Evolutionary conservation across 495 filamentous ascomycete genomes (phyloP), one percentile per base, ranked within the genome.

Genomic region (Amphirosellinia nigrospora): DNA sequence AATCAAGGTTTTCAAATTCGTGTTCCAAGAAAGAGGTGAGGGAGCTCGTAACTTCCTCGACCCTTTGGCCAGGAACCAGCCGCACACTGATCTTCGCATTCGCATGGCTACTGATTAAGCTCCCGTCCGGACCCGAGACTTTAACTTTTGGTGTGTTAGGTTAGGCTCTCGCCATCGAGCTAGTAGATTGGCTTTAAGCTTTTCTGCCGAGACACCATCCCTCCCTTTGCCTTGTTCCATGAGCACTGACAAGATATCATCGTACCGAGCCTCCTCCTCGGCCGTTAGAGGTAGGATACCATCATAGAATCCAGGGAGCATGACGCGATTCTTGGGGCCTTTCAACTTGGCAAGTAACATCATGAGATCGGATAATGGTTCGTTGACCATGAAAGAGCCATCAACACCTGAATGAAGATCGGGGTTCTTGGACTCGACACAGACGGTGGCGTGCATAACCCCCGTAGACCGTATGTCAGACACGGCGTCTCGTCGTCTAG

Each of bases 341-440:
- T 94, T 93, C 32, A 99, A 84, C 59, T 88, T 93, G 13, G 91
- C 86, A 9, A 98, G 85, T 2, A 98, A 82, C 71, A 91, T 84
- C 30, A 96, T 90, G 2, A 99, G 86, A 76, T 98, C 96, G 67
- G 97, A 95, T 28, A 97, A 83, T 0, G 94, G 92, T 74, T 99
- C 96, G 53, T 95, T 91, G 36, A 97, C 87, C 74, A 96, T 82
- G 63, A 91, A 87, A 73, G 92, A 97, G 38, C 96, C 96, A 72
- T 99, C 95, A 41, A 99, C 94, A 75, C 96, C 96, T 64, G 93
- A 96, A 79, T 99, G 96, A 0, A 97, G 86, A 81, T 99, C 96
- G 0, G 94, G 93, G 69, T 91, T 91, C 55, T 89, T 88, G 56
- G 93, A 97, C 70, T 93, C 90, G 36, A 98, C 87, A 56, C 93